phyloP scores from a whole-genome alignment of 768 basidiomycete species.

The Rhodocollybia butyracea region DNA sequence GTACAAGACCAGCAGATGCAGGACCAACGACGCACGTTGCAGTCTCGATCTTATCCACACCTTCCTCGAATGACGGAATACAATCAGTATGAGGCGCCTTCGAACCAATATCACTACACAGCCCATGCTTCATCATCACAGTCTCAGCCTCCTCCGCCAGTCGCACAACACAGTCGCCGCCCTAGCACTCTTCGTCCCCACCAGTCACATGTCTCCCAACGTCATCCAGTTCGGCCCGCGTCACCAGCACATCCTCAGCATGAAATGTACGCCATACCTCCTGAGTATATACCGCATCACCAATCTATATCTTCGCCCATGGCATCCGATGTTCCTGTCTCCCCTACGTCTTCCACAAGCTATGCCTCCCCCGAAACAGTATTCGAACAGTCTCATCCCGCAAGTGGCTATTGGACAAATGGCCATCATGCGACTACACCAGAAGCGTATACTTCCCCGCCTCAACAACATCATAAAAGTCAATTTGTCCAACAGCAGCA shows the following conservation, averaged over 20 bases:
- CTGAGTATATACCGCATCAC: slow-evolving; percentile 19
- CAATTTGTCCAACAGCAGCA: too few relatives aligned
- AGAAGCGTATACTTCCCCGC: neutral
- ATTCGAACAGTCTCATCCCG: slow-evolving; percentile 9
- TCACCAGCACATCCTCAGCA: slow-evolving; percentile 23
- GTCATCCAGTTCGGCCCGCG: slow-evolving; percentile 12
- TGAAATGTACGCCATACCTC: slow-evolving; percentile 27
- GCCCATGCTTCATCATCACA: neutral
- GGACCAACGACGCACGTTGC: slow-evolving; percentile 1
- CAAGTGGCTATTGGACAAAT: neutral
- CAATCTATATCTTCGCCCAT: slow-evolving; percentile 9
- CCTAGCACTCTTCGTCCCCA: neutral
- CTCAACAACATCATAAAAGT: too few relatives aligned
- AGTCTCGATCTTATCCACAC: slow-evolving; percentile 1
- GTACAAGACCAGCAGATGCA: neutral
- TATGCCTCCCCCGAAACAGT: slow-evolving; percentile 3
- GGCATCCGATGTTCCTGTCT: slow-evolving; percentile 7
- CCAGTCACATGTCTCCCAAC: slow-evolving; percentile 11
- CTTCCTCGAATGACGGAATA: neutral
- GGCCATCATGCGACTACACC: neutral
- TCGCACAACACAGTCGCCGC: slow-evolving; percentile 6
- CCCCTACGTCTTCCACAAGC: slow-evolving; percentile 9
- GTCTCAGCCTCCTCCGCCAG: slow-evolving; percentile 1
- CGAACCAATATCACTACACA: neutral
- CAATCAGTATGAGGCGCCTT: neutral